A percentile compares a stretch with the other conserved stretches of the same genome.
Conservation (phyloP, 768 basidiomycete genomes). For the Pleurotus tuoliensis region DNA sequence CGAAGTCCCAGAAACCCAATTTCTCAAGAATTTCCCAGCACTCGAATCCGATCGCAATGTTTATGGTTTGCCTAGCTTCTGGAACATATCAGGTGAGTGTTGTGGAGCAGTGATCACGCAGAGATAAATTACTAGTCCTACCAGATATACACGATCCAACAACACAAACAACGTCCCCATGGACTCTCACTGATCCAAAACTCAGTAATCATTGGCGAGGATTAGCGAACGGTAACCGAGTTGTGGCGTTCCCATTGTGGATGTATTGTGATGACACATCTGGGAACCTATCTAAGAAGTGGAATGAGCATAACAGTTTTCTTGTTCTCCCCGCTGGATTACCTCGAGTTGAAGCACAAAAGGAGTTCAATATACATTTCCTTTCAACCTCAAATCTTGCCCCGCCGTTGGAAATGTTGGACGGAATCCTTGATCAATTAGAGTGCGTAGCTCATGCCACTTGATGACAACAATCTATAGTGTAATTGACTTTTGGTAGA, state of each 20-base stretch:
- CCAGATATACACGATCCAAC: not conserved
- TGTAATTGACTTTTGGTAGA: conserved; percentile 11
- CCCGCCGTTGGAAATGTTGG: conserved; percentile 40
- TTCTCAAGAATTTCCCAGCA: conserved; percentile 9
- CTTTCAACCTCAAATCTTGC: conserved; percentile 37
- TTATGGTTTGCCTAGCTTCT: conserved; percentile 11
- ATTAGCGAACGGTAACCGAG: conserved; percentile 24
- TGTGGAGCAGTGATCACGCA: too few relatives aligned
- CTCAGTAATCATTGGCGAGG: conserved; percentile 23
- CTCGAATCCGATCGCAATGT: not conserved
- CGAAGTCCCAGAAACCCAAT: conserved; percentile 7
- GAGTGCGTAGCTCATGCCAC: conserved; percentile 18
- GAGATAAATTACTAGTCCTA: too few relatives aligned
- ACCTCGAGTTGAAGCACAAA: conserved; percentile 20
- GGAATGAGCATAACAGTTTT: conserved; percentile 42
- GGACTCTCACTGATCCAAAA: conserved; percentile 14
- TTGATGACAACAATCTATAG: not conserved
- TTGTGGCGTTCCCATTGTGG: conserved; percentile 30
- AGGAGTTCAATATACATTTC: conserved; percentile 37
- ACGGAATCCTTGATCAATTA: conserved; percentile 28
- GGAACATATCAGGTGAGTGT: conserved; percentile 11
- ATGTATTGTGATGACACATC: conserved; percentile 43
- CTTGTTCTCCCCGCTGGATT: conserved; percentile 35
- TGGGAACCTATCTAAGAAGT: conserved; percentile 42
- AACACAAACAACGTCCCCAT: not conserved